Base-by-base conservation (phyloP, 805 yeast species). In the Blastobotrys peoriensis region DNA sequence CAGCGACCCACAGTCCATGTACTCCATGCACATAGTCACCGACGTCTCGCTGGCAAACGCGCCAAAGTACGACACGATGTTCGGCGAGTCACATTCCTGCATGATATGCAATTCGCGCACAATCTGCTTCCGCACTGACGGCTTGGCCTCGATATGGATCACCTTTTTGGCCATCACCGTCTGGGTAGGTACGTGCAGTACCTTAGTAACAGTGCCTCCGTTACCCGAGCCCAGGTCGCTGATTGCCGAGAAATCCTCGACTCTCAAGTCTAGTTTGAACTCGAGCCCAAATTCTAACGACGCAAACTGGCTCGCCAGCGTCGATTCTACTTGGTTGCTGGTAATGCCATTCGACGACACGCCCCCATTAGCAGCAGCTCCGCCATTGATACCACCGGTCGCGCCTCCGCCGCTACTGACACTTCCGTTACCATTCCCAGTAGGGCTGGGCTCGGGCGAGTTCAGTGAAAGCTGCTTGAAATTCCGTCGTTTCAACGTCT, bases 21-120 rank as follows among this genome's bases (percentile, higher is more conserved):
- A 89, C 64, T 91, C 98, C 95, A 89, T 88, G 61, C 95, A 83
- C 49, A 93, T 84, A 10, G 87, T 82, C 15, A 93, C 89, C 49
- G 86, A 85, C 25, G 58, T 47, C 48, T 79, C 79, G 44, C 76
- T 76, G 41, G 87, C 74, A 58, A 82, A 85, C 0, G 96, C 95
- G 5, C 98, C 98, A 63, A 82, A 91, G 62, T 89, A 93, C 38
- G 85, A 86, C 40, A 91, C 84, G 38, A 93, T 89, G 56, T 76
- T 85, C 3, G 86, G 86, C 44, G 75, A 54, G 78, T 81, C 59
- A 59, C 97, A 91, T 58, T 86, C 95, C 61, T 87, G 95, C 76
- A 93, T 76, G 18, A 93, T 89, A 48, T 88, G 78, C 43, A 93
- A 71, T 65, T 93, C 99, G 50, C 96, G 73, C 8, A 86, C 75